Evolutionary conservation across 2,329 filamentous ascomycete species (phyloP).

Genomic region (Chaetomium sp.): DNA sequence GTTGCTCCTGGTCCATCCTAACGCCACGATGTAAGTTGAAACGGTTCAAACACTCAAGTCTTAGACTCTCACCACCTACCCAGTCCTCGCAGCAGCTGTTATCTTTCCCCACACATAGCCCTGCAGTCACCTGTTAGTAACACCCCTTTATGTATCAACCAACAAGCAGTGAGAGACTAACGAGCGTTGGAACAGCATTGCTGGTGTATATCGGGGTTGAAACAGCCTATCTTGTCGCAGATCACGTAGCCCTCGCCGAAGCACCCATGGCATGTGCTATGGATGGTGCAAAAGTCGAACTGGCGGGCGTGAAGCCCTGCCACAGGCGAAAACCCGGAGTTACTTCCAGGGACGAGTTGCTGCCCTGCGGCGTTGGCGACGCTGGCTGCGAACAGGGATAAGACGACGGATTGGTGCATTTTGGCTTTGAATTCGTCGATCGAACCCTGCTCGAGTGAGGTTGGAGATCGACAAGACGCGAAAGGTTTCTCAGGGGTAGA

Average conservation of each 20-base stretch:
- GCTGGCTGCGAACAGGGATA: background rate
- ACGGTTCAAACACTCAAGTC: background rate
- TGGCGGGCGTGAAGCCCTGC: constrained; percentile 6
- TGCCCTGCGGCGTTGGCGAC: background rate
- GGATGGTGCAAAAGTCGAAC: background rate
- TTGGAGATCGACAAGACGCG: background rate
- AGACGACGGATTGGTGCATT: background rate
- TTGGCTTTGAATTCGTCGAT: background rate
- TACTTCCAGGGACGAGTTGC: background rate
- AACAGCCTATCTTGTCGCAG: constrained; percentile 17
- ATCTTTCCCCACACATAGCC: constrained; percentile 1
- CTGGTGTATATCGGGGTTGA: constrained; percentile 14
- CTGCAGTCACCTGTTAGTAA: background rate
- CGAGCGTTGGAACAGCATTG: constrained; percentile 12
- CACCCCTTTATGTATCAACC: background rate
- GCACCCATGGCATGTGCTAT: constrained; percentile 6
- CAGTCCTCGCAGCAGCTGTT: constrained; percentile 17
- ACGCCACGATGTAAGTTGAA: background rate
- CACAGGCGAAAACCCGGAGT: background rate
- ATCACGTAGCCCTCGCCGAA: constrained; percentile 14
- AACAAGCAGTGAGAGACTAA: background rate
- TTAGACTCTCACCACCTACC: background rate
- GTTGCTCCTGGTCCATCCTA: constrained; percentile 8
- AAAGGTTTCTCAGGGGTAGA: background rate
- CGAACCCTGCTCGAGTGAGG: background rate